Evolutionary conservation across 768 basidiomycete genomes (phyloP), one percentile per base, ranked within the genome.

Genomic region (Favolaschia claudopus): DNA sequence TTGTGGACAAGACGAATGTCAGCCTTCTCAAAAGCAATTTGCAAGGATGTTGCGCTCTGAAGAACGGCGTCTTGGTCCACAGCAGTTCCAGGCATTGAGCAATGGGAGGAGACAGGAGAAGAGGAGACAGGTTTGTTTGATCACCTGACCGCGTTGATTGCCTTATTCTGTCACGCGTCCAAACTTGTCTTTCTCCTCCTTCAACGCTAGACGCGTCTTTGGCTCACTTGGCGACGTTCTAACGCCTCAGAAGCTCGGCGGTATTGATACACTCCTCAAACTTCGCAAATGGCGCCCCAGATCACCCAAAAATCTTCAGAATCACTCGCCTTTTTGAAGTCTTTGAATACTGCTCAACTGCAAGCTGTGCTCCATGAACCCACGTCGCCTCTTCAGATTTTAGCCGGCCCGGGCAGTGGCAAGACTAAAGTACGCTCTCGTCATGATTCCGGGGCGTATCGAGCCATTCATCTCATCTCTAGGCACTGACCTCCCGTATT

Each of bases 371-470:
- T 81, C 50, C 86, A 89, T 69, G 75, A 83, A 4, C 88, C 89
- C 12, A 60, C 77, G 19, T 71, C 80, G 37, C 88, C 92, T 2
- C 74, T 93, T 6, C 92, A 95, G 72, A 92, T 95, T 42, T 77
- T 95, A 1, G 92, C 92, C 37, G 92, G 92, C 9, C 92, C 92
- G 14, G 84, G 83, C 1, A 83, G 90, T 66, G 92, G 90, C 22
- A 89, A 89, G 70, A 89, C 88, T 0, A 88, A 83, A 72, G 87
- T 77, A 50, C 10, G 60, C n/a, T 37, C 6, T 20, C 9, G 32
- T 2, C 40, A 20, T 19, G 38, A n/a, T 4, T 46, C 40, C 1
- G 24, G 34, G 31, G 19, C 24, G n/a, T 32, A 25, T 31, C 20
- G n/a, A n/a, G n/a, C n/a, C n/a, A 25, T 38, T 55, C 48, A 45